A percentile compares a stretch with the other conserved stretches of the same genome.
These are phyloP conservation scores for Solanum chmielewskii DNA, from an alignment of 257 asterid genomes.

Conservation along the genomic window DNA sequence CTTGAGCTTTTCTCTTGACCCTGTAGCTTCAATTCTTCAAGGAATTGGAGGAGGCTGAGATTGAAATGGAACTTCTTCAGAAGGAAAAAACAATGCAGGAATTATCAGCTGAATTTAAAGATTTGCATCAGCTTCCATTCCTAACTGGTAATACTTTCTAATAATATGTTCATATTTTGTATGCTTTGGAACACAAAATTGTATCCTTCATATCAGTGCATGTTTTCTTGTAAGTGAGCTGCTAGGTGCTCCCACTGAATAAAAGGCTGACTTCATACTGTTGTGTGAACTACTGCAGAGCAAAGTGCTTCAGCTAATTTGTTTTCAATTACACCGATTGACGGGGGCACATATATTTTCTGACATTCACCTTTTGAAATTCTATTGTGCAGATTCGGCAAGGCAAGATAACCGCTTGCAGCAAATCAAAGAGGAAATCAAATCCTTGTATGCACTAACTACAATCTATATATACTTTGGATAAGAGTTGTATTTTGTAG, in stretches of 20 bases:
- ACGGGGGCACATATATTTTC: not conserved
- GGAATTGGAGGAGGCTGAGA: constrained; percentile 96
- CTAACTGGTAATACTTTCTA: constrained; percentile 34
- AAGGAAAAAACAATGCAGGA: constrained; percentile 37
- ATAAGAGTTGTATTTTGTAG: not conserved
- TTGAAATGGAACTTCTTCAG: constrained; percentile 83
- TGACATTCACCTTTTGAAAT: not conserved
- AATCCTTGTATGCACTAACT: constrained; percentile 52
- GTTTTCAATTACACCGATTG: not conserved
- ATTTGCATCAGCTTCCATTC: constrained; percentile 45
- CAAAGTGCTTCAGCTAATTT: not conserved
- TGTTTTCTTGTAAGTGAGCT: not conserved
- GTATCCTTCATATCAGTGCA: not conserved
- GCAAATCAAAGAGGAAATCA: constrained; percentile 69
- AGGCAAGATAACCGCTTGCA: constrained; percentile 57
- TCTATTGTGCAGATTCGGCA: constrained; percentile 34
- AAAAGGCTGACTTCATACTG: not conserved
- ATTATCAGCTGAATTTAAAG: constrained; percentile 41
- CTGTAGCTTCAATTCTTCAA: constrained; percentile 16
- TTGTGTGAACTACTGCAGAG: not conserved
- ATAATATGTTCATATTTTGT: not conserved
- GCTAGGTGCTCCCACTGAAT: not conserved
- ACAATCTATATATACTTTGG: not conserved
- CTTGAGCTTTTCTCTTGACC: not conserved
- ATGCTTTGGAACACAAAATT: not conserved